phyloP scores from a whole-genome alignment of 345 rosid genomes.

The Acer negundo region DNA sequence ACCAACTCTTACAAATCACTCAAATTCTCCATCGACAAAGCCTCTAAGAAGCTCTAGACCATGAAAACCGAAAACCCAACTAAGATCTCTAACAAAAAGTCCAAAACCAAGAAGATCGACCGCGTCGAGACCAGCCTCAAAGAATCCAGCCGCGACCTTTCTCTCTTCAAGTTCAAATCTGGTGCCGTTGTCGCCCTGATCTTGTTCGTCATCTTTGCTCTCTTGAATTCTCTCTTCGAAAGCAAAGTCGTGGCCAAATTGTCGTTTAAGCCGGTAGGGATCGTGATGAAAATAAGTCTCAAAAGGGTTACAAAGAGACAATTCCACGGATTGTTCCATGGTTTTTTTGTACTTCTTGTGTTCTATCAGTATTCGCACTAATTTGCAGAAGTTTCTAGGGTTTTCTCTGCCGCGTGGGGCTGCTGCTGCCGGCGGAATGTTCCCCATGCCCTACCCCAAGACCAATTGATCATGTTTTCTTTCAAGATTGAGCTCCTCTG shows the following conservation, averaged over 20 bases:
- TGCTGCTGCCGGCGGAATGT: constrained; percentile 65
- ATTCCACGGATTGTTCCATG: constrained; percentile 95
- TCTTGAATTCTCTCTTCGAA: constrained; percentile 87
- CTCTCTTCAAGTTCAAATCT: constrained; percentile 98
- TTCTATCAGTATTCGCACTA: constrained; percentile 89
- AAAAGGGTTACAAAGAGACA: constrained; percentile 79
- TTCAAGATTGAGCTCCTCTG: background rate
- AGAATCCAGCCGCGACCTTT: constrained; percentile 91
- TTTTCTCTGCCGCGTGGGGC: constrained; percentile 84
- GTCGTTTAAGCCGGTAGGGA: constrained; percentile 73
- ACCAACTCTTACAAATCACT: constrained; percentile 89
- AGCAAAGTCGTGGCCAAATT: constrained; percentile 93
- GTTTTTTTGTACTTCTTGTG: constrained; percentile 81
- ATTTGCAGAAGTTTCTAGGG: constrained; percentile 81
- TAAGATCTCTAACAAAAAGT: constrained; percentile 59
- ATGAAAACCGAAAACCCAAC: constrained; percentile 70
- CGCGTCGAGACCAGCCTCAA: constrained; percentile 92
- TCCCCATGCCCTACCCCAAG: constrained; percentile 96
- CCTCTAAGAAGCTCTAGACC: constrained; percentile 91
- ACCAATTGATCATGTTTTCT: constrained; percentile 48
- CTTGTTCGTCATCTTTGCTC: constrained; percentile 84
- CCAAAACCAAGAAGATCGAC: constrained; percentile 94
- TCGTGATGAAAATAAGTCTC: constrained; percentile 94
- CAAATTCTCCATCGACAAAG: constrained; percentile 91
- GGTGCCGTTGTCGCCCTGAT: constrained; percentile 97